phyloP scores from a whole-genome alignment of 2,329 filamentous ascomycete genomes.

The Stachybotrys elegans region DNA sequence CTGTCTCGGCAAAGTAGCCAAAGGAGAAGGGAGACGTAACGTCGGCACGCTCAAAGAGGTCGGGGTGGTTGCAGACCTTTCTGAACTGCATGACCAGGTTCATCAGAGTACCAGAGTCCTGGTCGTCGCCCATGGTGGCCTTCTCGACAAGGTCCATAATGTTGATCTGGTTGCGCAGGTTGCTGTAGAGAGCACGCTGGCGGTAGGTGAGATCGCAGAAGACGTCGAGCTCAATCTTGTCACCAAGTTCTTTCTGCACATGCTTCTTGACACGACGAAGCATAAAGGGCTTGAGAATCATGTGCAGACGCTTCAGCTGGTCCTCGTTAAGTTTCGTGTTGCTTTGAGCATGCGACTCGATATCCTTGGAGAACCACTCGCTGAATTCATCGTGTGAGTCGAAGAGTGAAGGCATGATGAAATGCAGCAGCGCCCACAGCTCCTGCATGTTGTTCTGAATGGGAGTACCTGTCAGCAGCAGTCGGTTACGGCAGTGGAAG shows the following conservation, averaged over 20 bases:
- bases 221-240: constrained; percentile 96
- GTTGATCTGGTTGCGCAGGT: constrained; percentile 92
- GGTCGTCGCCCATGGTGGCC: constrained; percentile 87
- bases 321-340: constrained; percentile 99
- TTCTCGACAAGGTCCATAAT: constrained; percentile 99
- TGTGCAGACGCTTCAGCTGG: constrained; percentile 91
- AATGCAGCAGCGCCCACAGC: constrained; percentile 93
- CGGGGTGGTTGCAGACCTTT: constrained; percentile 98
- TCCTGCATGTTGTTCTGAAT: constrained; percentile 99
- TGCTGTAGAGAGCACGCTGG: constrained; percentile 88
- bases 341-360: constrained; percentile 96
- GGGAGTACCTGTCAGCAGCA: constrained; percentile 90
- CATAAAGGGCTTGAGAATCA: constrained; percentile 99
- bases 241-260: constrained; percentile 95
- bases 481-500: constrained; percentile 91
- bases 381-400: constrained; percentile 91
- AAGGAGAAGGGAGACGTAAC: constrained; percentile 81
- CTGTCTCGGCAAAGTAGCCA: constrained; percentile 88
- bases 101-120: constrained; percentile 94
- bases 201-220: constrained; percentile 97
- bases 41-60: constrained; percentile 92
- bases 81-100: constrained; percentile 99
- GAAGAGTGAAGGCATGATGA: constrained; percentile 99
- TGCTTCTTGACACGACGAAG: constrained; percentile 99
- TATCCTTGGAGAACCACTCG: constrained; percentile 93